Percentiles rank a stretch among this genome's conserved stretches.
phyloP scores from a whole-genome alignment of 345 rosid species.

The Balakata baccata region DNA sequence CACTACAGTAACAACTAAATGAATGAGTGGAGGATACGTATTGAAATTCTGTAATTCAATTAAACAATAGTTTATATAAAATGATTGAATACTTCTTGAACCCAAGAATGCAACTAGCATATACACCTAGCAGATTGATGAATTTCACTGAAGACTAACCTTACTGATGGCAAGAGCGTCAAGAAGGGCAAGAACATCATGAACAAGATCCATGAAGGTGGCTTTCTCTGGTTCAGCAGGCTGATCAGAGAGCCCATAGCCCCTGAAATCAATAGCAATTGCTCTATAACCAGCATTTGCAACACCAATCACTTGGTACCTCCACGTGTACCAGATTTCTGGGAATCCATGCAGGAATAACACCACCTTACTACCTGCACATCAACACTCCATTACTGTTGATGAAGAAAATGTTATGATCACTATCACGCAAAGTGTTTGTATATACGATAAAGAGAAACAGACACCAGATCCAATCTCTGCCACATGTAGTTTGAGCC shows the following conservation, averaged over 20 bases:
- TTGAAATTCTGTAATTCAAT: too few species aligned
- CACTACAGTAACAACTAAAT: too few species aligned
- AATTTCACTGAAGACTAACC: conserved; percentile 8
- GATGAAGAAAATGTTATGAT: too few species aligned
- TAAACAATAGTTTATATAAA: too few species aligned
- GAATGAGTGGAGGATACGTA: too few species aligned
- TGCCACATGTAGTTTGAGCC: conserved; percentile 19
- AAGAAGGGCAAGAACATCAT: conserved; percentile 34
- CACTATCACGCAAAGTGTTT: too few species aligned
- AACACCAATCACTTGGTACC: conserved; percentile 39
- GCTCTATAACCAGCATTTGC: conserved; percentile 34
- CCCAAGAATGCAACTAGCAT: too few species aligned
- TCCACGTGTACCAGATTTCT: conserved; percentile 45
- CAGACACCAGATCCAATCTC: conserved; percentile 12
- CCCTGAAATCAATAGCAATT: conserved; percentile 37
- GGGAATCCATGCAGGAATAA: conserved; percentile 50
- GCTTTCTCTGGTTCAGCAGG: conserved; percentile 39
- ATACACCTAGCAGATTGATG: too few species aligned
- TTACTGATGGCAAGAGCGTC: conserved; percentile 28
- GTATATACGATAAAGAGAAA: neutral
- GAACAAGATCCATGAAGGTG: conserved; percentile 24
- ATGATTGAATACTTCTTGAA: too few species aligned
- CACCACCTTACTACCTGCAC: conserved; percentile 31
- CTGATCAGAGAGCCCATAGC: conserved; percentile 41
- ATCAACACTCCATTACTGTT: neutral